These are phyloP conservation scores for Termitomyces sp. DNA, from an alignment of 768 basidiomycete species.

Conservation along the genomic window DNA sequence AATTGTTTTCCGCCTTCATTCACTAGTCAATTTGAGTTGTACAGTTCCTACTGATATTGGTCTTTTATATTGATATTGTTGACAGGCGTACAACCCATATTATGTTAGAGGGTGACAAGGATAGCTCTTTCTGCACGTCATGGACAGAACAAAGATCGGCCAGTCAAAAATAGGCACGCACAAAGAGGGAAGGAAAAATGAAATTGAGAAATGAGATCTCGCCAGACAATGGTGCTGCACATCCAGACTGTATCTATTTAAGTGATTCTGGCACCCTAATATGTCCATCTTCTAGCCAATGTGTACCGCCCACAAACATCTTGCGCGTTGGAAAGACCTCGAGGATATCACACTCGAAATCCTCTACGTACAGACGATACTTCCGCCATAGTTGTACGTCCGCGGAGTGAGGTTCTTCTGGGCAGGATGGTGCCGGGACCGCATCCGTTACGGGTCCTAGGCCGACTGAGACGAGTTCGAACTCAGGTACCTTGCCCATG, in stretches of 20 bases:
- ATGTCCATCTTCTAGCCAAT: slow-evolving; percentile 41
- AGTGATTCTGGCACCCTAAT: not conserved
- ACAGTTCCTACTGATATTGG: not conserved
- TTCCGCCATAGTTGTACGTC: slow-evolving; percentile 41
- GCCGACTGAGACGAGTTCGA: slow-evolving; percentile 52
- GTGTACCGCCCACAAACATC: slow-evolving; percentile 54
- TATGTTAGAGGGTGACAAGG: not conserved
- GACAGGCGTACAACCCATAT: not conserved
- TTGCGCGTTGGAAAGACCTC: slow-evolving; percentile 65
- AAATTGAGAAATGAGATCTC: slow-evolving; percentile 7
- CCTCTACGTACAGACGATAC: slow-evolving; percentile 51
- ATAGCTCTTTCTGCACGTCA: no score
- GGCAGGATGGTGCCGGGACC: not conserved
- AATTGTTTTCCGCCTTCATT: not conserved
- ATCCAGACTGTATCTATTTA: not conserved
- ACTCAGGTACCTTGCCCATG: slow-evolving; percentile 46
- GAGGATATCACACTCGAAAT: slow-evolving; percentile 62
- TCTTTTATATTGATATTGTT: not conserved
- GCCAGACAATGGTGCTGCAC: not conserved
- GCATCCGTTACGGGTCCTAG: slow-evolving; percentile 25
- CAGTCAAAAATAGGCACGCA: slow-evolving; percentile 15
- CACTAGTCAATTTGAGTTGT: not conserved
- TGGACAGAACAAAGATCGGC: slow-evolving; percentile 10
- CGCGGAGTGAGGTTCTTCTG: slow-evolving; percentile 12
- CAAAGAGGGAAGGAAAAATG: slow-evolving; percentile 19